Conservation (phyloP, 345 rosid species). For the Gossypium thurberi region DNA sequence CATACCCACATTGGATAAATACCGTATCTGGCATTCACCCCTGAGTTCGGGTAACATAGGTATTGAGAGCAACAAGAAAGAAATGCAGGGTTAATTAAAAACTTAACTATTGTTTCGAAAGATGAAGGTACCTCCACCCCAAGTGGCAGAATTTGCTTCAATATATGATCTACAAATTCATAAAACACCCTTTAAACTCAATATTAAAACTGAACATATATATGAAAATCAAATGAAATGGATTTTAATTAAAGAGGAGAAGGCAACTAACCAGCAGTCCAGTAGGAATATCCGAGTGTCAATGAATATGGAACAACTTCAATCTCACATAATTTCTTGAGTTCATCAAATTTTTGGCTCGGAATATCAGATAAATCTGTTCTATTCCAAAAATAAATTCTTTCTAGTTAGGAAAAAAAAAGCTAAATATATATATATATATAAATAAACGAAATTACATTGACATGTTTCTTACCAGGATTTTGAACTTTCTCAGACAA, state of each 20-base stretch:
- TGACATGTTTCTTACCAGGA: conserved; percentile 36
- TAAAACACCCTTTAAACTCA: neutral
- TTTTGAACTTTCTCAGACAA: conserved; percentile 58
- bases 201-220: neutral
- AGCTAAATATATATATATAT: too few relatives aligned
- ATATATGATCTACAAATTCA: conserved; percentile 55
- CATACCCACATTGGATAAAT: neutral
- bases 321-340: conserved; percentile 48
- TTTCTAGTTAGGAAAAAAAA: neutral
- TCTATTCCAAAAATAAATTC: conserved; percentile 21
- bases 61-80: neutral
- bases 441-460: neutral
- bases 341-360: conserved; percentile 43
- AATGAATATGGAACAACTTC: conserved; percentile 65
- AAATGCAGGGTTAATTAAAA: conserved; percentile 13
- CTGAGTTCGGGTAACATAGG: neutral
- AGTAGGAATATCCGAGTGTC: conserved; percentile 86
- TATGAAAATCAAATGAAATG: neutral
- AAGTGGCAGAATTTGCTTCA: conserved; percentile 83
- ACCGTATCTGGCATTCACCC: neutral
- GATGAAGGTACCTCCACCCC: conserved; percentile 93
- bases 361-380: conserved; percentile 78
- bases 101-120: conserved; percentile 91
- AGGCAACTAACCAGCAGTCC: conserved; percentile 63
- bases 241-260: neutral